phyloP scores from a whole-genome alignment of 148 eudicot species.

The Fagopyrum esculentum region DNA sequence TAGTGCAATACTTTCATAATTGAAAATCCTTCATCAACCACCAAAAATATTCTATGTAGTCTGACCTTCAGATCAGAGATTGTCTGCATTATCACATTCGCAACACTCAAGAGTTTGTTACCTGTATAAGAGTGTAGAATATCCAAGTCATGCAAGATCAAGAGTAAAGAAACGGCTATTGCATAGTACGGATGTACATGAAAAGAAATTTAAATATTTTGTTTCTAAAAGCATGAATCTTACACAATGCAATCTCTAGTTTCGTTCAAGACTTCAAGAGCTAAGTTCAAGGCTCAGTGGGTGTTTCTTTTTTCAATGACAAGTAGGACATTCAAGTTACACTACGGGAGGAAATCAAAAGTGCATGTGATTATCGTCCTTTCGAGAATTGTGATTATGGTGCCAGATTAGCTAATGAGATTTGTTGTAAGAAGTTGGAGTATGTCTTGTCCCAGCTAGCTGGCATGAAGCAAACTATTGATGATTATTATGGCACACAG shows the following conservation, averaged over 20 bases:
- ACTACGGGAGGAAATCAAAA: conserved; percentile 84
- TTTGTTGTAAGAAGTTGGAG: conserved; percentile 78
- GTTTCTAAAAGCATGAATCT: neutral
- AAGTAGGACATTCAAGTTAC: conserved; percentile 78
- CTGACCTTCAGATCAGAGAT: neutral
- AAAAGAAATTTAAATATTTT: neutral
- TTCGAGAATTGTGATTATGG: conserved; percentile 96
- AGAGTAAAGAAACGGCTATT: neutral
- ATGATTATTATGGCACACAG: conserved; percentile 38
- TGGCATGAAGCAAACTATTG: conserved; percentile 60
- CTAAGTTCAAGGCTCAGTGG: neutral
- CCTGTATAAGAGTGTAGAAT: neutral
- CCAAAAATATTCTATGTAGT: neutral
- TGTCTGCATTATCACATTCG: neutral
- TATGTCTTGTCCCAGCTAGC: conserved; percentile 50
- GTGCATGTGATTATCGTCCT: conserved; percentile 94
- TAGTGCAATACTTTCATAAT: neutral
- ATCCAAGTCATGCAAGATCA: neutral
- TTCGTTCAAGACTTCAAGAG: neutral
- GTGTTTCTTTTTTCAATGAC: neutral
- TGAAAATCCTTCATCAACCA: neutral
- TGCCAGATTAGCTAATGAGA: conserved; percentile 80
- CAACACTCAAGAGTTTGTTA: too few species aligned
- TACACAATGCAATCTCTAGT: neutral
- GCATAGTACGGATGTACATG: neutral